phyloP scores from a whole-genome alignment of 2,329 filamentous ascomycete genomes.

The Botryotinia calthae region DNA sequence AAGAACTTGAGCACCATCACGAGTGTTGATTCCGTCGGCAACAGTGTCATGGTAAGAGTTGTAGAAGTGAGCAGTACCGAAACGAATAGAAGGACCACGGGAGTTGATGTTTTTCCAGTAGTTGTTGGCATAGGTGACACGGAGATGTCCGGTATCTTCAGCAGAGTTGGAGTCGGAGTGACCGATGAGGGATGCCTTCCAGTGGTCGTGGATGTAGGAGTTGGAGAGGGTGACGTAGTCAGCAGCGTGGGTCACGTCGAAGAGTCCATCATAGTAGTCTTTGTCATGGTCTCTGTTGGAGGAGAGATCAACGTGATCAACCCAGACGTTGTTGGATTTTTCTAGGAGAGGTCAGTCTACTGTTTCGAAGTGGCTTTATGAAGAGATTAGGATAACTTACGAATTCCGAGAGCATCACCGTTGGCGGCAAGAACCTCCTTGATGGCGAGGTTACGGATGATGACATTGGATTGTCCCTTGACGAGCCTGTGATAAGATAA shows the following conservation, averaged over 20 bases:
- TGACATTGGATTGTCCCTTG: conserved; percentile 48
- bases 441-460: conserved; percentile 56
- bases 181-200: conserved; percentile 35
- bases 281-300: conserved; percentile 42
- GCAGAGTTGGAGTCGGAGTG: conserved; percentile 34
- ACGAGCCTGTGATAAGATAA: conserved; percentile 5
- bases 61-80: conserved; percentile 13
- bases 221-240: conserved; percentile 46
- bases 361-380: not conserved
- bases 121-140: conserved; percentile 34
- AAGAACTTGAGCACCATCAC: conserved; percentile 55
- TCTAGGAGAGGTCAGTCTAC: not conserved
- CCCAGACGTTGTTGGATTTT: conserved; percentile 19
- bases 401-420: conserved; percentile 51
- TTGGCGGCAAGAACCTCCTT: conserved; percentile 46
- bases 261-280: conserved; percentile 44
- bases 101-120: conserved; percentile 18
- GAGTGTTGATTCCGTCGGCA: conserved; percentile 50
- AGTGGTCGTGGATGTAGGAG: conserved; percentile 46
- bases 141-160: conserved; percentile 34
- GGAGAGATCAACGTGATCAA: conserved; percentile 32
- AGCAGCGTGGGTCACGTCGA: conserved; percentile 46
- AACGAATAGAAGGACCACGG: conserved; percentile 12
- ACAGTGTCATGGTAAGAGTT: conserved; percentile 16
- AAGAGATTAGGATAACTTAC: conserved; percentile 36